Evolutionary conservation across 2,329 filamentous ascomycete species (phyloP).

Genomic region (Trichophyton rubrum): DNA sequence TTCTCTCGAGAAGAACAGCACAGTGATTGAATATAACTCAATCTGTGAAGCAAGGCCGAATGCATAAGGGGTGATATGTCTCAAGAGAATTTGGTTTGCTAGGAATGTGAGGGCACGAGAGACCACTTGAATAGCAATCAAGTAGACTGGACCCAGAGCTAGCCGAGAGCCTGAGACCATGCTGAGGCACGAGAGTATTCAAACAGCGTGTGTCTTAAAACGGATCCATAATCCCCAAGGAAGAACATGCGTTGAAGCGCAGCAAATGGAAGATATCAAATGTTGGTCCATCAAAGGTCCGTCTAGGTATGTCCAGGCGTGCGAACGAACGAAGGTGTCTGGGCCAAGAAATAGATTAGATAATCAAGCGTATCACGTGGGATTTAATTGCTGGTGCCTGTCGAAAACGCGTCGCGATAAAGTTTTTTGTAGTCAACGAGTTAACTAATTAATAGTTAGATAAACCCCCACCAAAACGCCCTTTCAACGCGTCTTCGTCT

Average conservation of each 20-base stretch:
- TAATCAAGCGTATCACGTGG: neutral
- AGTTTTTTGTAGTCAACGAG: neutral
- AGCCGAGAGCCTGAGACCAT: slow-evolving; percentile 8
- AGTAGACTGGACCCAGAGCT: slow-evolving; percentile 64
- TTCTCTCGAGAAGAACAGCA: slow-evolving; percentile 91
- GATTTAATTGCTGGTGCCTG: neutral
- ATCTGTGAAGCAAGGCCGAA: slow-evolving; percentile 80
- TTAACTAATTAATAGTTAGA: too few species aligned
- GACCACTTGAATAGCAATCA: slow-evolving; percentile 75
- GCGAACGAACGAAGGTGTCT: too few species aligned
- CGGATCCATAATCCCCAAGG: too few species aligned
- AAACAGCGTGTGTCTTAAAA: neutral
- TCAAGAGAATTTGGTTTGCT: slow-evolving; percentile 81
- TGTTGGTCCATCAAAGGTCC: too few species aligned
- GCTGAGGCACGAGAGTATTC: neutral
- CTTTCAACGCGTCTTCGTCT: neutral
- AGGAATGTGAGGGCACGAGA: slow-evolving; percentile 84
- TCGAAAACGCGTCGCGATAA: neutral
- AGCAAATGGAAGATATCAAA: too few species aligned
- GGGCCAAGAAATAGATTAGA: neutral
- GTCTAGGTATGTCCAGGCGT: too few species aligned
- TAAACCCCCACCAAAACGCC: neutral
- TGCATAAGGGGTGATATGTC: slow-evolving; percentile 71
- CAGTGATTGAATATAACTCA: slow-evolving; percentile 81
- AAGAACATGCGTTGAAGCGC: neutral